Evolutionary conservation across 192 early-diverging fungal species (phyloP).

Genomic region (Coemansia sp.): DNA sequence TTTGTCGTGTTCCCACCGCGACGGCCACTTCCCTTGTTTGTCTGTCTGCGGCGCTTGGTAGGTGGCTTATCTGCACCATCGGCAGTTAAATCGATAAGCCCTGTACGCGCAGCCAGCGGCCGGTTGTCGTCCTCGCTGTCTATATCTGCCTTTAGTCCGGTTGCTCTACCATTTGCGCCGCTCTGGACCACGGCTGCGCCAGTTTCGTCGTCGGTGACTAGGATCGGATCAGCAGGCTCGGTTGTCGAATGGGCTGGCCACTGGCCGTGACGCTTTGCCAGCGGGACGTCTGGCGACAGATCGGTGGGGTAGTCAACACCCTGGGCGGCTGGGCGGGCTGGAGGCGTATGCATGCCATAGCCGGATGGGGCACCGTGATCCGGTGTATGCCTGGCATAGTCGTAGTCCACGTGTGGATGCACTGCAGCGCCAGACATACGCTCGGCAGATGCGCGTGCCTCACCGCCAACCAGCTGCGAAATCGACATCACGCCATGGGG

Average conservation of each 20-base stretch:
- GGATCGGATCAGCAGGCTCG: slow-evolving; percentile 1
- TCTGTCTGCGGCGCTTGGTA: slow-evolving; percentile 22
- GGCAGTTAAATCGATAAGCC: neutral
- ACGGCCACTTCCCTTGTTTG: slow-evolving; percentile 4
- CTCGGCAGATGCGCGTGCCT: slow-evolving; percentile 1
- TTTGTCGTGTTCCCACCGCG: slow-evolving; percentile 15
- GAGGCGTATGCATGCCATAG: slow-evolving; percentile 22
- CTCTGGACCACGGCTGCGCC: neutral
- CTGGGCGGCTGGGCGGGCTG: slow-evolving; percentile 1
- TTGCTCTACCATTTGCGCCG: neutral
- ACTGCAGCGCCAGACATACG: neutral
- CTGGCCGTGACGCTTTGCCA: slow-evolving; percentile 7
- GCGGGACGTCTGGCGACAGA: slow-evolving; percentile 9
- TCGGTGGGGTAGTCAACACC: neutral
- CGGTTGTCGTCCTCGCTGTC: slow-evolving; percentile 34
- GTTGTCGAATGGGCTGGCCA: slow-evolving; percentile 1
- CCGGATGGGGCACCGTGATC: slow-evolving; percentile 1
- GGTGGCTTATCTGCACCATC: slow-evolving; percentile 11
- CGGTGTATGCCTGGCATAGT: slow-evolving; percentile 1
- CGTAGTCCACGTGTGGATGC: slow-evolving; percentile 1
- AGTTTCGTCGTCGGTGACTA: slow-evolving; percentile 27
- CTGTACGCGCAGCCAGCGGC: slow-evolving; percentile 22
- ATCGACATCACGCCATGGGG: slow-evolving; percentile 44
- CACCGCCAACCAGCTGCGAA: slow-evolving; percentile 43
- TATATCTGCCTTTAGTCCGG: neutral